Evolutionary conservation across 371 early-diverging fungal species (phyloP).

Genomic region (Actinomucor elegans): DNA sequence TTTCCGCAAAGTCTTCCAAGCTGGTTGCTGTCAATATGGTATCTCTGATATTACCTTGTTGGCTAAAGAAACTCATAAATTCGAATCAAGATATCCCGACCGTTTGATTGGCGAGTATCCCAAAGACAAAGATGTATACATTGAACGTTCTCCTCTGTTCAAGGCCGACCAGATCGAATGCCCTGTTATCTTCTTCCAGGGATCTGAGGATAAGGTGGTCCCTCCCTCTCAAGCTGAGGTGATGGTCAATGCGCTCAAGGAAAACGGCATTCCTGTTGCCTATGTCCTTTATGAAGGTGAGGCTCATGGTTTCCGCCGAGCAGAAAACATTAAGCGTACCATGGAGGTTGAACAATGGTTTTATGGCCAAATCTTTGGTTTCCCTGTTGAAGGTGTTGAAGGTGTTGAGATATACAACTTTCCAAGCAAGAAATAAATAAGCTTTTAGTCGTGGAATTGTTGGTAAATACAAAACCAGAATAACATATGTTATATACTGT

Average conservation of each 20-base stretch:
- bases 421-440: constrained; percentile 11
- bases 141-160: constrained; percentile 58
- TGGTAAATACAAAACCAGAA: no score
- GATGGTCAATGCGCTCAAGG: constrained; percentile 67
- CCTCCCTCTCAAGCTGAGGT: constrained; percentile 75
- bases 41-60: constrained; percentile 68
- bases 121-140: constrained; percentile 51
- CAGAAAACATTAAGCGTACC: constrained; percentile 51
- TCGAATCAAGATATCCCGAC: constrained; percentile 67
- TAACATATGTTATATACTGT: no score
- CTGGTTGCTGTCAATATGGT: constrained; percentile 68
- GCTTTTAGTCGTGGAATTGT: no score
- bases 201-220: constrained; percentile 74
- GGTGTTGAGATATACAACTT: constrained; percentile 45
- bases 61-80: constrained; percentile 76
- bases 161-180: constrained; percentile 60
- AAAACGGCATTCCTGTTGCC: constrained; percentile 64
- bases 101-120: constrained; percentile 70
- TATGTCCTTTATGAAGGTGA: constrained; percentile 73
- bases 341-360: constrained; percentile 54
- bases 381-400: constrained; percentile 45
- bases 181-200: constrained; percentile 77
- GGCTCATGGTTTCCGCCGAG: constrained; percentile 63
- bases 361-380: constrained; percentile 51
- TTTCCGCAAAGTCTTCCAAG: constrained; percentile 74